A percentile compares a stretch with the other conserved stretches of the same genome.
These are phyloP conservation scores for Aspergillus coremiiformis DNA, from an alignment of 495 filamentous ascomycete genomes.

Conservation along the genomic window DNA sequence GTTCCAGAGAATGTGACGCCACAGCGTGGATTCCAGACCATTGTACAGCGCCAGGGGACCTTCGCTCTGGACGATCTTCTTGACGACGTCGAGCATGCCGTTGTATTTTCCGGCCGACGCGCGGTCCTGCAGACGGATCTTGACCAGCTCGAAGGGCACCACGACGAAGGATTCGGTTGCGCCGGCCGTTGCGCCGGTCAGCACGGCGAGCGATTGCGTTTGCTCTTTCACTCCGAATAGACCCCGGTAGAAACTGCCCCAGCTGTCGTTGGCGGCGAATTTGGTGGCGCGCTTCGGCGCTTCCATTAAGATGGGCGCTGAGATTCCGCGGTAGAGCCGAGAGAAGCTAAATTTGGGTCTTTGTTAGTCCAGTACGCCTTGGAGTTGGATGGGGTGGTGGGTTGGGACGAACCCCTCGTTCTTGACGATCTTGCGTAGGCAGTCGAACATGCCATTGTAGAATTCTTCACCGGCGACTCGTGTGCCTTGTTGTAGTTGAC, in stretches of 20 bases:
- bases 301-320: conserved; percentile 95
- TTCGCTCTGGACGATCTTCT: conserved; percentile 77
- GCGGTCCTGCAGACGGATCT: conserved; percentile 93
- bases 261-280: conserved; percentile 97
- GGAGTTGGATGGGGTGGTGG: not conserved
- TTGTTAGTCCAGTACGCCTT: not conserved
- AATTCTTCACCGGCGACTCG: conserved; percentile 57
- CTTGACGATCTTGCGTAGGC: conserved; percentile 89
- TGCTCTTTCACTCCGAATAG: conserved; percentile 77
- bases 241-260: conserved; percentile 85
- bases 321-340: conserved; percentile 90
- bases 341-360: conserved; percentile 47
- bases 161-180: conserved; percentile 95
- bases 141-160: conserved; percentile 89
- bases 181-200: conserved; percentile 90
- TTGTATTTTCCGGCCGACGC: conserved; percentile 91
- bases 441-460: conserved; percentile 97
- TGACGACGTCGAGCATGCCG: conserved; percentile 84
- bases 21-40: conserved; percentile 89
- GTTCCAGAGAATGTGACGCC: conserved; percentile 98
- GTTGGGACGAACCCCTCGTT: conserved; percentile 72
- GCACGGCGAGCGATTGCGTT: conserved; percentile 78
- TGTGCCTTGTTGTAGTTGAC: conserved; percentile 77
- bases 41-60: conserved; percentile 89
- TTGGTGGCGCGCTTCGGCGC: conserved; percentile 97